These are phyloP conservation scores for Hymenoscyphus occultus DNA, from an alignment of 2,329 filamentous ascomycete species.

Conservation along the genomic window DNA sequence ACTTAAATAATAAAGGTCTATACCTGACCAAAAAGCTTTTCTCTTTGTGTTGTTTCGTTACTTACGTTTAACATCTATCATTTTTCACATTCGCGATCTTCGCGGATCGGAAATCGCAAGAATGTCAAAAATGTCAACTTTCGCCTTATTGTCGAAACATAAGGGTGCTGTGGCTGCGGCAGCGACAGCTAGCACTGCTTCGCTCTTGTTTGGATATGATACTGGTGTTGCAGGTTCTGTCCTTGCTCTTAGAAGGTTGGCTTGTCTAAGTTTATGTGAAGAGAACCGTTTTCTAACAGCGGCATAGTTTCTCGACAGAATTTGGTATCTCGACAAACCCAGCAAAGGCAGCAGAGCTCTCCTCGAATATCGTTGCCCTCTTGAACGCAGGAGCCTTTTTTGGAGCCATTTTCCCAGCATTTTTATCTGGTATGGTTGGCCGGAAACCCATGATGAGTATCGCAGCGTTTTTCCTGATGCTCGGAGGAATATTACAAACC, in stretches of 20 bases:
- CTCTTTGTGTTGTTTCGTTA: background rate
- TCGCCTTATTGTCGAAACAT: slow-evolving; percentile 16
- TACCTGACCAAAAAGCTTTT: background rate
- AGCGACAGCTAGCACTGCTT: slow-evolving; percentile 23
- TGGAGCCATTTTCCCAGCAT: slow-evolving; percentile 49
- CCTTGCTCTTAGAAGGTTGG: slow-evolving; percentile 23
- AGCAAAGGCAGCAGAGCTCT: slow-evolving; percentile 18
- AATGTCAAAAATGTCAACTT: slow-evolving; percentile 7
- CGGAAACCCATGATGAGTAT: slow-evolving; percentile 45
- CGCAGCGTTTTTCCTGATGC: slow-evolving; percentile 42
- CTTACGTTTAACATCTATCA: background rate
- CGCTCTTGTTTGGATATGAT: slow-evolving; percentile 28
- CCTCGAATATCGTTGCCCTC: slow-evolving; percentile 45
- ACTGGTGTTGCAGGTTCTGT: slow-evolving; percentile 28
- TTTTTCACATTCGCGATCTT: slow-evolving; percentile 3
- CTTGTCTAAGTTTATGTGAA: background rate
- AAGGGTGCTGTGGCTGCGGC: slow-evolving; percentile 21
- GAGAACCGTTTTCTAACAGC: background rate
- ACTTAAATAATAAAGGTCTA: background rate
- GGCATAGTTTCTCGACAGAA: slow-evolving; percentile 3
- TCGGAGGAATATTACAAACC: slow-evolving; percentile 23
- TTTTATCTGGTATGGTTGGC: slow-evolving; percentile 45
- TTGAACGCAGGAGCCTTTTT: slow-evolving; percentile 52
- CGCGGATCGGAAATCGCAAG: slow-evolving; percentile 2
- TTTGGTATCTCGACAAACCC: slow-evolving; percentile 20